Evolutionary conservation across 2,329 filamentous ascomycete genomes (phyloP), one percentile per base, ranked within the genome.

Genomic region (Neonectria magnoliae): DNA sequence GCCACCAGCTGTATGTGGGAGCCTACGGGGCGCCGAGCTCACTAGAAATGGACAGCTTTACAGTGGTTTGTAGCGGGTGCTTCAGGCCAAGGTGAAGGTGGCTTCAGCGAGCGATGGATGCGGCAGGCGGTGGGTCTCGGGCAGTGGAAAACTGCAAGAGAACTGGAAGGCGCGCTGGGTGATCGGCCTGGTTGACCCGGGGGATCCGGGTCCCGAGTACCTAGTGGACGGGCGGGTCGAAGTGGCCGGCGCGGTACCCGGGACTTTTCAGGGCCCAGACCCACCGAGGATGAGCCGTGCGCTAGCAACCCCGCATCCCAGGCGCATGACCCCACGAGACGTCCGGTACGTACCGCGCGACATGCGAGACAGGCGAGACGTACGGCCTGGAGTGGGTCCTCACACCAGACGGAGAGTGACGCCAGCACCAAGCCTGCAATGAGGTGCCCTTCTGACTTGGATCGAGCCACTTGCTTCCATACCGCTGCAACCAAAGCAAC

Each of bases 301-400:
- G 66, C 66, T 63, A 66, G 56, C 42, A 67, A 68, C 66, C 66
- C 66, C 66, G 66, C 66, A 68, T 56, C 62, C 64, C 33, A 60
- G 60, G 66, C 67, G 67, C 67, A 67, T 68, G 67, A 68, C 67
- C 67, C 66, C 66, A 62, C 64, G 66, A 66, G 65, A 62, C 62
- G 56, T 53, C 48, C 42, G 48, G 60, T 59, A 65, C 63, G 59
- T 62, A 62, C 54, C 45, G 58, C 58, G 20, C 38, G 62, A 57
- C 53, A 60, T 58, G 60, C 51, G 47, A 62, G 58, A 64, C 60
- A 60, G 60, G 60, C 55, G 48, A 65, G 62, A 68, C 62, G 62
- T 65, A 68, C 62, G 67, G 60, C 59, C 36, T 54, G 31, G 22
- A 52, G 68, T 70, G 68, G 68, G 68, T 67, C 68, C 64, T 70